Evolutionary conservation across 257 asterid genomes (phyloP).

Genomic region (Asclepias syriaca): DNA sequence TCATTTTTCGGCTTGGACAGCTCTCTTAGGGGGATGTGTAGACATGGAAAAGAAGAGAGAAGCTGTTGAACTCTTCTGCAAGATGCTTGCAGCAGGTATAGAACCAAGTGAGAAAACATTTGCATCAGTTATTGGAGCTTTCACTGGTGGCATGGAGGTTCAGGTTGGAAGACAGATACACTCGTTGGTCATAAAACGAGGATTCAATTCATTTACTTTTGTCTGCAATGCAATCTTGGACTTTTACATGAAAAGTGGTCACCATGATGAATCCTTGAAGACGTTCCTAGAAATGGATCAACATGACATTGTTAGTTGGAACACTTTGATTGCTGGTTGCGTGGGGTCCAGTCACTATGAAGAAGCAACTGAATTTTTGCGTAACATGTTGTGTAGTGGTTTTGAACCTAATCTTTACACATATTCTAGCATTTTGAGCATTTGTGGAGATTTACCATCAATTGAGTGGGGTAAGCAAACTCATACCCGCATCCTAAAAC

Average conservation of each 20-base stretch:
- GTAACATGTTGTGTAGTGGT: constrained; percentile 41
- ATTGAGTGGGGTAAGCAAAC: constrained; percentile 76
- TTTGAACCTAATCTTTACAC: constrained; percentile 54
- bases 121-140: constrained; percentile 68
- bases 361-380: constrained; percentile 36
- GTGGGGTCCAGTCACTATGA: constrained; percentile 28
- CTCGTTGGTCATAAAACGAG: constrained; percentile 44
- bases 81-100: constrained; percentile 41
- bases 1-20: constrained; percentile 70
- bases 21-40: constrained; percentile 67
- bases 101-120: constrained; percentile 60
- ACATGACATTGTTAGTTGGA: constrained; percentile 66
- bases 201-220: constrained; percentile 46
- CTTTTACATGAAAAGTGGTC: constrained; percentile 46
- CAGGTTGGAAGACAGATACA: constrained; percentile 57
- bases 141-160: constrained; percentile 37
- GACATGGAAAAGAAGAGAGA: constrained; percentile 40
- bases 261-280: constrained; percentile 41
- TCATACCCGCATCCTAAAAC: constrained; percentile 53
- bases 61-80: constrained; percentile 46
- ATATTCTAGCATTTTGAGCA: constrained; percentile 57
- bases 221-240: constrained; percentile 55
- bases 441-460: constrained; percentile 72
- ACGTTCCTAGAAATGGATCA: constrained; percentile 40
- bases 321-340: constrained; percentile 57